Evolutionary conservation across 495 filamentous ascomycete genomes (phyloP).

Genomic region (Halenospora varia): DNA sequence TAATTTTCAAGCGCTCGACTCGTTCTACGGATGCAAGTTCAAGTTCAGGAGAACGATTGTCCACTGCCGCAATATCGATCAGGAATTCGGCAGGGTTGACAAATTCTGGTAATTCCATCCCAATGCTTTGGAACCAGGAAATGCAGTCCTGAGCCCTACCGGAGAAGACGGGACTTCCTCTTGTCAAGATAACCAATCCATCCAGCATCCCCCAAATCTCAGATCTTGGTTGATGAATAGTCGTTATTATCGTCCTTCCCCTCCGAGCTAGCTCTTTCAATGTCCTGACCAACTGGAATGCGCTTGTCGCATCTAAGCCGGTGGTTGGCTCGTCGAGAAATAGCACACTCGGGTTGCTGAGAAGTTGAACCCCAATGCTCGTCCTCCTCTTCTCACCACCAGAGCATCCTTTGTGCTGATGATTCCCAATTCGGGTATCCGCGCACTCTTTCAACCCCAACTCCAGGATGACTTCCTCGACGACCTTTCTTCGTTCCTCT

Average conservation of each 20-base stretch:
- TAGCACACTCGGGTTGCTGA: constrained; percentile 69
- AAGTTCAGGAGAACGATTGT: constrained; percentile 57
- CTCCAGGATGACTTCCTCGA: constrained; percentile 71
- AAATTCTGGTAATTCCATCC: constrained; percentile 56
- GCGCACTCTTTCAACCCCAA: constrained; percentile 71
- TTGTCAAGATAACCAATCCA: constrained; percentile 57
- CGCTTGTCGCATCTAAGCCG: constrained; percentile 68
- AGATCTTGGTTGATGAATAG: constrained; percentile 69
- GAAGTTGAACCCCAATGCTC: constrained; percentile 69
- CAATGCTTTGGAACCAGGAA: constrained; percentile 52
- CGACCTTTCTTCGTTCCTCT: constrained; percentile 53
- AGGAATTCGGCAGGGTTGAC: constrained; percentile 72
- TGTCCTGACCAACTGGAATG: constrained; percentile 67
- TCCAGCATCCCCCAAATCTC: constrained; percentile 77
- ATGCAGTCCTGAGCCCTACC: constrained; percentile 49
- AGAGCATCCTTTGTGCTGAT: constrained; percentile 66
- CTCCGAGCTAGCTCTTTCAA: constrained; percentile 60
- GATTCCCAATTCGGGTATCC: constrained; percentile 64
- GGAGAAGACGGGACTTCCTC: constrained; percentile 61
- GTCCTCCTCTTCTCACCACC: constrained; percentile 72
- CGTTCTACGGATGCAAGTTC: constrained; percentile 53
- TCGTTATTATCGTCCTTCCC: constrained; percentile 66
- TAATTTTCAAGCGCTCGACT: constrained; percentile 48
- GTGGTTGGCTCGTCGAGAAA: constrained; percentile 77
- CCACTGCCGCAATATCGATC: constrained; percentile 67